A percentile compares a stretch with the other conserved stretches of the same genome.
phyloP scores from a whole-genome alignment of 108 stramenopile species.

The Mayamaea pseudoterrestris region DNA sequence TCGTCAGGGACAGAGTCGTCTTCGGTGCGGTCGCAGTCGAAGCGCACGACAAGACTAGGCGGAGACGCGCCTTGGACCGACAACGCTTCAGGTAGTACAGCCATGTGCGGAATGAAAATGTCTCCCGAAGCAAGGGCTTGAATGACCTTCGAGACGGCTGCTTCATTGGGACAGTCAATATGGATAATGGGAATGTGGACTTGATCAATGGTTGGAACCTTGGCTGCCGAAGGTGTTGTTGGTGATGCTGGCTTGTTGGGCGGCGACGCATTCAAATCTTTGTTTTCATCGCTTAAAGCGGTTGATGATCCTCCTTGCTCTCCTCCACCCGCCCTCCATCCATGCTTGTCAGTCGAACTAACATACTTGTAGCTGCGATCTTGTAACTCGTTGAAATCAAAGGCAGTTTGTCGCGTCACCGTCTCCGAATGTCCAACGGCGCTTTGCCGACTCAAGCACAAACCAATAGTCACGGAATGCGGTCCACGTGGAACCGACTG shows the following conservation, averaged over 20 bases:
- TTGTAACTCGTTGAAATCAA: slow-evolving; percentile 85
- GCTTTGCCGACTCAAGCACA: slow-evolving; percentile 54
- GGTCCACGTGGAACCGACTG: background rate
- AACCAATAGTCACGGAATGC: slow-evolving; percentile 55
- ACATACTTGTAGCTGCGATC: slow-evolving; percentile 86
- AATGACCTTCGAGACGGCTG: slow-evolving; percentile 54
- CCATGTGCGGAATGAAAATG: slow-evolving; percentile 82
- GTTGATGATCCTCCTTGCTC: slow-evolving; percentile 33
- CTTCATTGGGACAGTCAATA: slow-evolving; percentile 45
- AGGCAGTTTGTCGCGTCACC: slow-evolving; percentile 78
- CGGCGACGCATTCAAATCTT: too few relatives aligned
- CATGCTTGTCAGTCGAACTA: slow-evolving; percentile 57
- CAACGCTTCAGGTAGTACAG: slow-evolving; percentile 68
- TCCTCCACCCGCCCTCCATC: slow-evolving; percentile 83
- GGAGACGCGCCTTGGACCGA: slow-evolving; percentile 61
- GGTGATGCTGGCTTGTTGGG: slow-evolving; percentile 1
- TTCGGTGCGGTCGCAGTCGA: slow-evolving; percentile 79
- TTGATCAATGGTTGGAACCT: slow-evolving; percentile 64
- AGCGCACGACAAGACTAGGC: slow-evolving; percentile 72
- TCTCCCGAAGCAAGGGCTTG: slow-evolving; percentile 68
- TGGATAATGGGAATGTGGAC: slow-evolving; percentile 83
- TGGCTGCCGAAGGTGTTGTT: slow-evolving; percentile 14
- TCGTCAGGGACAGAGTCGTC: slow-evolving; percentile 70
- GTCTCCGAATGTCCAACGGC: slow-evolving; percentile 69
- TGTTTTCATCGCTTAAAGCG: background rate